Conservation (phyloP, 176 grass and related monocot genomes). For the Puya raimondii region DNA sequence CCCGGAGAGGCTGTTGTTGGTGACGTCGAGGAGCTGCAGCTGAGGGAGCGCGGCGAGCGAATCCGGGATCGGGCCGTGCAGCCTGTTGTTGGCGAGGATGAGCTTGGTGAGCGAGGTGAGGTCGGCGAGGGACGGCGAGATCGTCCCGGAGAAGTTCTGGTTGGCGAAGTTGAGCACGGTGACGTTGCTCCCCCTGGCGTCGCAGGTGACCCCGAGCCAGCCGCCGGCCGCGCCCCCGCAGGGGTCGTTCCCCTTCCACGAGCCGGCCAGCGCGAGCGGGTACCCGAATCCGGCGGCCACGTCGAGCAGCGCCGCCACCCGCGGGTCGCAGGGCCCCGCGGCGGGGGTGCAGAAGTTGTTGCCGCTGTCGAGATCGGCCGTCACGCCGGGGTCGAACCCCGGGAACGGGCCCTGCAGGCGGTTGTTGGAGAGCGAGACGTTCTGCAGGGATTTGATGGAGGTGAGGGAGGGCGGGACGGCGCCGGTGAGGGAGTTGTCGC, state of each 20-base stretch:
- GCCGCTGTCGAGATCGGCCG: conserved; percentile 29
- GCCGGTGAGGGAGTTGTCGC: conserved; percentile 19
- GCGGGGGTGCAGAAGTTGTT: conserved; percentile 47
- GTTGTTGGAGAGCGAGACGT: conserved; percentile 18
- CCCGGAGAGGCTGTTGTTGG: conserved; percentile 69
- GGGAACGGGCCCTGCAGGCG: conserved; percentile 39
- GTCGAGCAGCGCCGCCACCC: conserved; percentile 45
- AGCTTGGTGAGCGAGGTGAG: conserved; percentile 51
- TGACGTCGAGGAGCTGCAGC: conserved; percentile 50
- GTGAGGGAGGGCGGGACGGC: conserved; percentile 2
- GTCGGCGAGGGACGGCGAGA: conserved; percentile 61
- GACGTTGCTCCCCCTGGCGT: conserved; percentile 20
- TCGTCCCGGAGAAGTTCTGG: conserved; percentile 51
- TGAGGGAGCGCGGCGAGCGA: conserved; percentile 34
- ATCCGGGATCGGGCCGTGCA: conserved; percentile 54
- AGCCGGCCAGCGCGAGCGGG: conserved; percentile 35
- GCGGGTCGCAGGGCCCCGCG: conserved; percentile 34
- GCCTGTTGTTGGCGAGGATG: conserved; percentile 48
- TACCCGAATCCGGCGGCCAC: conserved; percentile 68
- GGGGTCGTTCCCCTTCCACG: conserved; percentile 55
- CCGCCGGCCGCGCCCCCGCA: conserved; percentile 12
- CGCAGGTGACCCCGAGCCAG: conserved; percentile 58
- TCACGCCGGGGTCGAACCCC: conserved; percentile 10
- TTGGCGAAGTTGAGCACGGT: conserved; percentile 36
- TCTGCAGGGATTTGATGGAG: conserved; percentile 1